phyloP scores from a whole-genome alignment of 306 rosid genomes.

The Cucurbita maxima region DNA sequence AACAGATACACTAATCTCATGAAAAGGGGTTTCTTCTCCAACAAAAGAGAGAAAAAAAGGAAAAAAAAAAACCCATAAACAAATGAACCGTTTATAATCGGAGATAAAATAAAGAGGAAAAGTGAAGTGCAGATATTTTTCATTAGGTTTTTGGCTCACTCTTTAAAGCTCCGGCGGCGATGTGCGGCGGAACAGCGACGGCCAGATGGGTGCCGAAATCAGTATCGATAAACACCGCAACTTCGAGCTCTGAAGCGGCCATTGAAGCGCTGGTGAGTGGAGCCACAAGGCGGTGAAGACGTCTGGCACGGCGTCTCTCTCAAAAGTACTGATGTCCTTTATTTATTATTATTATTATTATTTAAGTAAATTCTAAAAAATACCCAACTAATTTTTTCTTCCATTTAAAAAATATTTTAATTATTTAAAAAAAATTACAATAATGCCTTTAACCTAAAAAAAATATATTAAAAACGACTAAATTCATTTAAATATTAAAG shows the following conservation, averaged over 20 bases:
- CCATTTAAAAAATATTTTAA: too few species aligned
- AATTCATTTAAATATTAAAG: too few species aligned
- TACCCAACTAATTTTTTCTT: too few species aligned
- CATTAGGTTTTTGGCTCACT: slow-evolving; percentile 18
- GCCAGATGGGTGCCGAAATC: slow-evolving; percentile 59
- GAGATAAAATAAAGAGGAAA: background rate
- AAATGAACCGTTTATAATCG: background rate
- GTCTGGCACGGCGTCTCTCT: background rate
- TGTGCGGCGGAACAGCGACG: slow-evolving; percentile 32
- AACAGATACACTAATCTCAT: background rate
- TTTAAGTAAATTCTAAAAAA: too few species aligned
- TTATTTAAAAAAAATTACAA: too few species aligned
- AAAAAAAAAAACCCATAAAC: background rate
- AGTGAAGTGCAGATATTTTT: background rate
- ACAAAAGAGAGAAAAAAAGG: background rate
- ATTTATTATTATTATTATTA: background rate
- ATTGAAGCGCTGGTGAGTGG: background rate
- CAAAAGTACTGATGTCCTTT: background rate
- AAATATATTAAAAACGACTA: too few species aligned
- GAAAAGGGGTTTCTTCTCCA: background rate
- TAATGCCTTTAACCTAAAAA: too few species aligned
- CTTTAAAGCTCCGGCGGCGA: slow-evolving; percentile 43
- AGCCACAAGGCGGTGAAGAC: background rate
- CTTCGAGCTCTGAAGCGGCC: slow-evolving; percentile 16
- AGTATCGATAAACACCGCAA: slow-evolving; percentile 51